phyloP scores from a whole-genome alignment of 148 eudicot genomes.

The Rhododendron vialii region DNA sequence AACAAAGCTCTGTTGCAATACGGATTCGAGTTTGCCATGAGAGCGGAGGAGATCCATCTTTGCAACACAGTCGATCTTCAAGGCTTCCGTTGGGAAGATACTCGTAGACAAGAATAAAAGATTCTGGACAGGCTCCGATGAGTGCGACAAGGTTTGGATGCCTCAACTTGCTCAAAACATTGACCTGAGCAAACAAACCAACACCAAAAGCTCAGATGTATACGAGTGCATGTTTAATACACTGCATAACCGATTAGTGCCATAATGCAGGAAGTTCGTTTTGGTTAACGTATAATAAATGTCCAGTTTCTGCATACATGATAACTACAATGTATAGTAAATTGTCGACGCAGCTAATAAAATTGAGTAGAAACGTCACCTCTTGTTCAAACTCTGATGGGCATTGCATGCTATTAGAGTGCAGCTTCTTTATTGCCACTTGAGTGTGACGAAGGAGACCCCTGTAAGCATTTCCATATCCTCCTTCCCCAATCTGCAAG shows the following conservation, averaged over 20 bases:
- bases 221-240: neutral
- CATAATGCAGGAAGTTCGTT: neutral
- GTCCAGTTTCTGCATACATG: neutral
- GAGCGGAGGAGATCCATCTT: slow-evolving; percentile 63
- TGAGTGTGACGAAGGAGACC: slow-evolving; percentile 64
- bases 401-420: slow-evolving; percentile 58
- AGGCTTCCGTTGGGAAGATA: slow-evolving; percentile 86
- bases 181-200: slow-evolving; percentile 41
- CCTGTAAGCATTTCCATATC: slow-evolving; percentile 63
- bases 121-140: slow-evolving; percentile 79
- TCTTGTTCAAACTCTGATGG: slow-evolving; percentile 74
- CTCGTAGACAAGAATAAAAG: slow-evolving; percentile 68
- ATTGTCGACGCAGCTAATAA: neutral
- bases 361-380: slow-evolving; percentile 30
- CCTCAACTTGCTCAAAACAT: slow-evolving; percentile 69
- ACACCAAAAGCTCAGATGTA: slow-evolving; percentile 2
- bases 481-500: slow-evolving; percentile 78
- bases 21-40: slow-evolving; percentile 81
- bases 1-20: slow-evolving; percentile 78
- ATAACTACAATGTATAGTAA: neutral
- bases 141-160: slow-evolving; percentile 85
- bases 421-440: slow-evolving; percentile 72
- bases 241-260: neutral
- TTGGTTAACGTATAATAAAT: too few species aligned
- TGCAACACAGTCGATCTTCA: slow-evolving; percentile 79